Base-by-base conservation (phyloP, 345 rosid species). In the Sisymbrium altissimum region DNA sequence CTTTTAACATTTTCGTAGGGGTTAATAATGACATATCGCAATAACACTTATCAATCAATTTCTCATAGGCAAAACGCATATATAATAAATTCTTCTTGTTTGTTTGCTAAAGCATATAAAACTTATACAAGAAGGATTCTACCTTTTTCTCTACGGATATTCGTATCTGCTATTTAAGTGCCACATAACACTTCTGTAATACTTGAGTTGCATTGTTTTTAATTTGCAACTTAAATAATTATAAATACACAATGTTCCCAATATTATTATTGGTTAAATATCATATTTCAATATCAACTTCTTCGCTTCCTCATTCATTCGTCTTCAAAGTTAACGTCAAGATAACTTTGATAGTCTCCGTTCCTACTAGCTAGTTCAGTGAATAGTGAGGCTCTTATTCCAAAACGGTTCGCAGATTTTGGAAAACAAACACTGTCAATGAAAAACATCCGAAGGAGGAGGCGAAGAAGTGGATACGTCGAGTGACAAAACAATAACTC, bases 21-120 rank as follows among this genome's bases (percentile, higher is more conserved):
- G 39, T 50, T 60, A 58, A 74, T 74, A 35, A 74, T 74, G 38
- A 74, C 78, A 17, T 41, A 48, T 48, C 52, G 73, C 61, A 57
- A 46, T 66, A 66, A 66, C 61, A 58, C 67, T 66, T 38, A 36
- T 38, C 67, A 74, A 57, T 74, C 67, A 15, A 27, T 48, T 9
- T 38, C n/a, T 38, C 36, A 15, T 6, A 45, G 8, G 66, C 11
- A n/a, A 54, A 32, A 32, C 35, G 35, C 35, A 32, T 32, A 32
- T 32, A 32, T 32, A 7, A 32, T 32, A 6, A 5, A 32, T 32
- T 32, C 35, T 32, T 1, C 8, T 35, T 35, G 10, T 35, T 33
- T 33, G 36, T 33, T 33, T 35, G 38, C 38, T 35, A 35, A 35
- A 7, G 38, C 38, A 35, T 35, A 8, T 35, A 35, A 7, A 1